Evolutionary conservation across 352 stramenopile genomes (phyloP), one percentile per base, ranked within the genome.

Genomic region (Albugo candida): DNA sequence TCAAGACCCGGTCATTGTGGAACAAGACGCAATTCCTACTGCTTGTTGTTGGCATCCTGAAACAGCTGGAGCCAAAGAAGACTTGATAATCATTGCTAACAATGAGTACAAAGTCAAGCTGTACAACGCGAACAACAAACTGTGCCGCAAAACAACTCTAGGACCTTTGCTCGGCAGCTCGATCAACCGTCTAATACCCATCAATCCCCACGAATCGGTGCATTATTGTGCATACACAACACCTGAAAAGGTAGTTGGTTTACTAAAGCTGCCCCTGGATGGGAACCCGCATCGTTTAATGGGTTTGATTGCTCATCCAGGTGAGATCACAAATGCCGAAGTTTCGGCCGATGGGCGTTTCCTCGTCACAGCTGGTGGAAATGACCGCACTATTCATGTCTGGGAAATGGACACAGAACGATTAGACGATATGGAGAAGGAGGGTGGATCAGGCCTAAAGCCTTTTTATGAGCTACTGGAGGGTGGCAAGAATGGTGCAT

Each of bases 81-180:
- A 96, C 49, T 66, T 91, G 21, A 49, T 95, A 1, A 66, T 94
- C 18, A 76, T 89, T 21, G 85, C 79, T 1, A 95, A 93, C 57
- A 69, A 85, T 39, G 88, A 95, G 50, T 96, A 93, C 62, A 97
- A 97, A 60, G 52, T 97, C 42, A 96, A 94, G 63, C 64, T 92
- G 41, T 96, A 83, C 80, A 93, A 93, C 53, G 66, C 70, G 38
- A 77, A 84, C 59, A 94, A 87, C 55, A 92, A 93, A 46, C 83
- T 70, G 11, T 96, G 83, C 52, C 71, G 87, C 10, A 83, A 83
- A 58, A 97, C 86, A 0, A 83, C 73, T 18, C 64, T 96, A 10
- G 80, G 80, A 0, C 88, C 88, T 6, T 92, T 76, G 2, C 96
- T 92, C 50, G 86, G 84, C 17, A 78, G 81, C 0, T 84, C 87